Percentiles rank a stretch among this genome's conserved stretches.
phyloP scores from a whole-genome alignment of 208 protist genomes.

The Leishmania braziliensis region DNA sequence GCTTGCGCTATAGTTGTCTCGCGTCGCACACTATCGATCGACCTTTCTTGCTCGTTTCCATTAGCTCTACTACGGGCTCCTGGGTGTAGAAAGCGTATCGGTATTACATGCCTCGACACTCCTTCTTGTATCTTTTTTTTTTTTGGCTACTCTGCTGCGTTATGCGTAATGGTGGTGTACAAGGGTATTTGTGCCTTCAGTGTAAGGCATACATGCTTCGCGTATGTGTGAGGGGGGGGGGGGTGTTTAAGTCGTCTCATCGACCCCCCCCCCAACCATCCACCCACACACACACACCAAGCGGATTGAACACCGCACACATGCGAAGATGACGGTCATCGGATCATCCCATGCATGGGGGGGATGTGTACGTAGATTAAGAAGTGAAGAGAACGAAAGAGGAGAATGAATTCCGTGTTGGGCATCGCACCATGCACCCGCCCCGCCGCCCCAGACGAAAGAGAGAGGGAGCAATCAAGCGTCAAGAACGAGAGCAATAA shows the following conservation, averaged over 20 bases:
- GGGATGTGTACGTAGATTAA: not conserved
- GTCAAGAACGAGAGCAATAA: constrained; percentile 3
- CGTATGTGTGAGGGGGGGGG: not conserved
- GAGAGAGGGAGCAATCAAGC: constrained; percentile 5
- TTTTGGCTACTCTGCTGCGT: not conserved
- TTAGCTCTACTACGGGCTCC: not conserved
- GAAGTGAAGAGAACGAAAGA: too few relatives aligned
- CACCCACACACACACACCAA: not conserved
- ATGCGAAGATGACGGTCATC: not conserved
- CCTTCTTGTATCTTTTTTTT: not conserved
- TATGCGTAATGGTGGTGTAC: too few relatives aligned
- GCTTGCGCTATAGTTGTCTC: too few relatives aligned
- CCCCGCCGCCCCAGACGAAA: not conserved
- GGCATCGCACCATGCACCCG: too few relatives aligned
- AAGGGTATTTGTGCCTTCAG: too few relatives aligned
- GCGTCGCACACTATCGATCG: too few relatives aligned
- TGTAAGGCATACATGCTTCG: too few relatives aligned
- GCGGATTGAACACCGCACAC: not conserved
- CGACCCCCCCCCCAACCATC: not conserved
- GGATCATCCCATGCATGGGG: not conserved
- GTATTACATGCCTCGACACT: not conserved
- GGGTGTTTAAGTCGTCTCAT: not conserved
- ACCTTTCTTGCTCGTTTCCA: too few relatives aligned
- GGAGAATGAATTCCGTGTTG: too few relatives aligned
- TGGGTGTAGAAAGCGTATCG: not conserved